These are phyloP conservation scores for Candida sphagnicola DNA, from an alignment of 805 yeast genomes.

Conservation along the genomic window DNA sequence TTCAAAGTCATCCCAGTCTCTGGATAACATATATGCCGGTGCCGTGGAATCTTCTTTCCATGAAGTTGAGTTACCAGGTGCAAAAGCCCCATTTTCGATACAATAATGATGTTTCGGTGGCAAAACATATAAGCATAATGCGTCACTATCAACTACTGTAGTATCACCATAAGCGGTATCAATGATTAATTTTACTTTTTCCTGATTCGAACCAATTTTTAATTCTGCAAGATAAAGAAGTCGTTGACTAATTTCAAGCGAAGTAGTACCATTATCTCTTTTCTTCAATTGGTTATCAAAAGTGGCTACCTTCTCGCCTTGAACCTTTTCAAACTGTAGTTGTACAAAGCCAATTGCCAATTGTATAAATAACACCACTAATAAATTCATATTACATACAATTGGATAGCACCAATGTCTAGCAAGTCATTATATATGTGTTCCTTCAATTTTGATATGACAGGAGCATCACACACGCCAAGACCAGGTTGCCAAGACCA, in stretches of 20 bases:
- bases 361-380: too few relatives aligned
- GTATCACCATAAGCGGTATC: neutral
- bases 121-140: neutral
- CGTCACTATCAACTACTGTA: neutral
- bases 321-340: neutral
- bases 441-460: too few relatives aligned
- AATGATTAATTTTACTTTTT: neutral
- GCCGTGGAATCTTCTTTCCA: conserved; percentile 25
- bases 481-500: too few relatives aligned
- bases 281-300: too few relatives aligned
- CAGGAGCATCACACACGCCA: too few relatives aligned
- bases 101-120: conserved; percentile 22
- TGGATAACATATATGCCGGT: conserved; percentile 36
- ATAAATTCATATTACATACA: too few relatives aligned
- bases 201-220: neutral
- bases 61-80: conserved; percentile 24
- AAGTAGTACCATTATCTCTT: neutral
- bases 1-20: conserved; percentile 37
- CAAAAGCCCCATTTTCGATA: conserved; percentile 36
- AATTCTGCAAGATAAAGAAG: neutral
- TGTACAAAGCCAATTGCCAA: neutral
- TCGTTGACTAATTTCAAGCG: neutral
- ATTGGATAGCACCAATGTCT: too few relatives aligned
- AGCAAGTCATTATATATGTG: too few relatives aligned
- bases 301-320: neutral